Percentiles rank a stretch among this genome's conserved stretches.
Evolutionary conservation across 257 asterid genomes (phyloP).

Genomic region (Solanum paucissectum): DNA sequence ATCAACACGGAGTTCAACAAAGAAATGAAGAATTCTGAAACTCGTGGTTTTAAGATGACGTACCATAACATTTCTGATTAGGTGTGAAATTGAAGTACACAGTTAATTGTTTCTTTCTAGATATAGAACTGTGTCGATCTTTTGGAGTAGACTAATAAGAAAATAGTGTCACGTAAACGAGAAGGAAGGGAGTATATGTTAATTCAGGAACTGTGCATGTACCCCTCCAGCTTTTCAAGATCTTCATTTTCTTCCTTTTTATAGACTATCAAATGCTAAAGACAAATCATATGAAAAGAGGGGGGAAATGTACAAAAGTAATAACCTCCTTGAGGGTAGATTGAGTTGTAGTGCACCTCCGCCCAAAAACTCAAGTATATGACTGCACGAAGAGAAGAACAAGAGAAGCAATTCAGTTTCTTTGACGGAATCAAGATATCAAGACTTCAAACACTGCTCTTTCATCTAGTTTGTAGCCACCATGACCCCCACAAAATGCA

Average conservation of each 20-base stretch:
- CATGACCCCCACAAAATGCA: background rate
- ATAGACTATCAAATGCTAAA: background rate
- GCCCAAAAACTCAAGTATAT: slow-evolving; percentile 93
- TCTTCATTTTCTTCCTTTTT: background rate
- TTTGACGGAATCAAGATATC: background rate
- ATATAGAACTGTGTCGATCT: background rate
- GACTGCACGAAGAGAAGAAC: slow-evolving; percentile 33
- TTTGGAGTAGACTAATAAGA: background rate
- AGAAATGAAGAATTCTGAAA: background rate
- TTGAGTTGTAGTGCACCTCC: slow-evolving; percentile 95
- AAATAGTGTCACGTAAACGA: background rate
- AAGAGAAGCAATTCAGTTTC: background rate
- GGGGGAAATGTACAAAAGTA: background rate
- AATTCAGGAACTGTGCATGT: background rate
- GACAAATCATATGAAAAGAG: background rate
- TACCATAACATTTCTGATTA: background rate
- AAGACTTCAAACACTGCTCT: background rate
- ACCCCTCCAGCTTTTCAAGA: background rate
- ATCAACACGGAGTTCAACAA: background rate
- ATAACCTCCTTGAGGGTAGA: slow-evolving; percentile 88
- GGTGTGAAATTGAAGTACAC: background rate
- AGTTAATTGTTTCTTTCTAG: background rate
- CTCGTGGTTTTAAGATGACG: background rate
- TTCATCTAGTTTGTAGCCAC: background rate
- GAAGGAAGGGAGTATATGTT: background rate